These are phyloP conservation scores for Herpetomonas samuelpessoai DNA, from an alignment of 208 protist genomes.

Conservation along the genomic window DNA sequence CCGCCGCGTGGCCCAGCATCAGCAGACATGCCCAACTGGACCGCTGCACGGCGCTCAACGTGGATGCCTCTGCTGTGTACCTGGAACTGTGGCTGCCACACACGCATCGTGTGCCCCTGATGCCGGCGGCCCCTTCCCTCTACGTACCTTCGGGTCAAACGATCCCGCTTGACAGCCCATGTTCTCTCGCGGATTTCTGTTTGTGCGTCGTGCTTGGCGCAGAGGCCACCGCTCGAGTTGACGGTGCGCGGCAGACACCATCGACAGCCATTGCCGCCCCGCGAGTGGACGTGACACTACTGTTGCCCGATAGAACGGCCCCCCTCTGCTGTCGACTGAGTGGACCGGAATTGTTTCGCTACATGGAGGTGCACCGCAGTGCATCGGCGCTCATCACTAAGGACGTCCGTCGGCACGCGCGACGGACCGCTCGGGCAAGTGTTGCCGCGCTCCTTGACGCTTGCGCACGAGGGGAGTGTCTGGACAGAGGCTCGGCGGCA, in stretches of 20 bases:
- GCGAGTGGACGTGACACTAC: slow-evolving; percentile 7
- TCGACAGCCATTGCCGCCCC: too few species aligned
- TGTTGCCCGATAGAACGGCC: slow-evolving; percentile 17
- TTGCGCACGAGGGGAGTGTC: too few species aligned
- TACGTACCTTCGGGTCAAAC: slow-evolving; percentile 11
- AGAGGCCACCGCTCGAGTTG: slow-evolving; percentile 2
- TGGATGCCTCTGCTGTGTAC: slow-evolving; percentile 10
- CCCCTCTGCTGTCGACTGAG: slow-evolving; percentile 6
- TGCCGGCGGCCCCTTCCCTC: slow-evolving; percentile 33
- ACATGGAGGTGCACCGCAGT: not conserved
- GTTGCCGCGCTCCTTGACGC: not conserved
- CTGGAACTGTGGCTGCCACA: slow-evolving; percentile 76
- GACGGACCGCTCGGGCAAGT: not conserved
- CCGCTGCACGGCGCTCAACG: slow-evolving; percentile 10
- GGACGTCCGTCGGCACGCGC: not conserved
- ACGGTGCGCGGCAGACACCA: too few species aligned
- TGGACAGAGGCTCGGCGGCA: too few species aligned
- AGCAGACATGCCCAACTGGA: not conserved
- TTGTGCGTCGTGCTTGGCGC: slow-evolving; percentile 23
- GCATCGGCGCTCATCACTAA: not conserved
- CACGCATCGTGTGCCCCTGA: slow-evolving; percentile 67
- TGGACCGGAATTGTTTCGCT: not conserved
- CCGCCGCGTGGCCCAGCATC: too few species aligned
- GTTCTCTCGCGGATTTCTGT: slow-evolving; percentile 19
- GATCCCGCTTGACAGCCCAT: not conserved